Evolutionary conservation across 192 early-diverging fungal genomes (phyloP).

Genomic region (Podila verticillata): DNA sequence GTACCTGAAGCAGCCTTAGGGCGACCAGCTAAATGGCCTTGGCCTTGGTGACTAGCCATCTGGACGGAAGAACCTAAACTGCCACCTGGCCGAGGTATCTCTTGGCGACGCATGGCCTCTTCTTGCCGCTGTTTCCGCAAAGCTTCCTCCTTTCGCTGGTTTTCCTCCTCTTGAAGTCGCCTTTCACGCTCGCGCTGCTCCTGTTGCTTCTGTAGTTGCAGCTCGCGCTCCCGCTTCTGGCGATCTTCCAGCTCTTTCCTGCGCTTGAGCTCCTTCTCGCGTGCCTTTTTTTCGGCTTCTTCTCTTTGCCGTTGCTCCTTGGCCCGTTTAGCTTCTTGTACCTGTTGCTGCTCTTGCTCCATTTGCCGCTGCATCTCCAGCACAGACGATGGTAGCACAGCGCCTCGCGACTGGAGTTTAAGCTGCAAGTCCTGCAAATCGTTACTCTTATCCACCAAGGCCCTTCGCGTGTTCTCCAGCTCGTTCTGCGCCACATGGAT

Average conservation of each 20-base stretch:
- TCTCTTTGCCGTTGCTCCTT: constrained; percentile 31
- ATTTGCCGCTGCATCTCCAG: constrained; percentile 42
- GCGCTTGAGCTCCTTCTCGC: constrained; percentile 4
- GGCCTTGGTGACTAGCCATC: constrained; percentile 12
- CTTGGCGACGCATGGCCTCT: constrained; percentile 5
- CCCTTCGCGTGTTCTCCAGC: constrained; percentile 21
- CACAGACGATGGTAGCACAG: constrained; percentile 17
- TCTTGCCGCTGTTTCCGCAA: constrained; percentile 7
- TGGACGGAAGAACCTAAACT: not conserved
- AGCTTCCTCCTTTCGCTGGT: not conserved
- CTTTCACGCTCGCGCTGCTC: constrained; percentile 1
- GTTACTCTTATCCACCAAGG: constrained; percentile 23
- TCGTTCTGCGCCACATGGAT: constrained; percentile 27
- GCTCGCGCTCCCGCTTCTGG: constrained; percentile 8
- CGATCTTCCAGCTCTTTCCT: constrained; percentile 10
- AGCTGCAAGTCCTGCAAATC: constrained; percentile 42
- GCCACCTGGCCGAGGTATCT: not conserved
- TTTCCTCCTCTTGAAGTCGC: not conserved
- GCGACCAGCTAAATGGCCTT: constrained; percentile 18
- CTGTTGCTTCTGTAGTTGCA: not conserved
- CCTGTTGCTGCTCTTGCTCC: constrained; percentile 27
- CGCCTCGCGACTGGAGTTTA: constrained; percentile 26
- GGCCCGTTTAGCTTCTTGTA: constrained; percentile 19
- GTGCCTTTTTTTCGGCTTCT: not conserved
- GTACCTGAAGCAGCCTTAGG: constrained; percentile 39